Percentiles rank a stretch among this genome's conserved stretches.
Conservation (phyloP, 495 filamentous ascomycete genomes). For the Rhizodiscina lignyota region DNA sequence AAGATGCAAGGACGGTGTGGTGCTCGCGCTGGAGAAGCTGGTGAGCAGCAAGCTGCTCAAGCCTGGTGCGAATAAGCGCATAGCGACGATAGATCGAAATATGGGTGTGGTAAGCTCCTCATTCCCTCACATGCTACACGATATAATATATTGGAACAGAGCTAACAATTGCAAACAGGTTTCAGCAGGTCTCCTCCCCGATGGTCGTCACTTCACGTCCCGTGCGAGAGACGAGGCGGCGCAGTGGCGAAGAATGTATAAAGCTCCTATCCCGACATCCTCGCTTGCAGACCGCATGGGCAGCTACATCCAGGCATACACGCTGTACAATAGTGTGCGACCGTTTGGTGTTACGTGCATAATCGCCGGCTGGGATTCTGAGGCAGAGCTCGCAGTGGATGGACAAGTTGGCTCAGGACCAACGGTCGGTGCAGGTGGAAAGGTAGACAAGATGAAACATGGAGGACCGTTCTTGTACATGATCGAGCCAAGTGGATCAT, state of each 20-base stretch:
- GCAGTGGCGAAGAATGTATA: conserved; percentile 75
- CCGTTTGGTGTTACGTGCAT: conserved; percentile 95
- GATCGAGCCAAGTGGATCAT: conserved; percentile 92
- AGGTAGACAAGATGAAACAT: conserved; percentile 51
- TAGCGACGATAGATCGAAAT: conserved; percentile 86
- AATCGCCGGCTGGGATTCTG: conserved; percentile 81
- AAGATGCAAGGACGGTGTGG: conserved; percentile 90
- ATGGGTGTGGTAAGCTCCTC: conserved; percentile 62
- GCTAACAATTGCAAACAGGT: conserved; percentile 37
- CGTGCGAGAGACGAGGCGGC: conserved; percentile 87
- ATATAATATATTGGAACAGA: background rate
- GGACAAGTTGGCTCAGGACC: conserved; percentile 75
- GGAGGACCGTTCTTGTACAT: conserved; percentile 92
- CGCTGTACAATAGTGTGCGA: conserved; percentile 85
- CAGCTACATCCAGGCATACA: conserved; percentile 91
- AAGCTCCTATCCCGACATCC: conserved; percentile 72
- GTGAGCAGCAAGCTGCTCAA: conserved; percentile 90
- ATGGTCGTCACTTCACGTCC: conserved; percentile 88
- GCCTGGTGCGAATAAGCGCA: conserved; percentile 84
- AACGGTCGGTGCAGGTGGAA: conserved; percentile 60
- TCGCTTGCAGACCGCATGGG: conserved; percentile 83
- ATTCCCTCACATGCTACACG: conserved; percentile 2
- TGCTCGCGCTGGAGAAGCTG: conserved; percentile 92
- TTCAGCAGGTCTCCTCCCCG: conserved; percentile 81
- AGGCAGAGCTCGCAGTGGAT: conserved; percentile 63